These are phyloP conservation scores for Iris pallida DNA, from an alignment of 116 monocot genomes.

Conservation along the genomic window DNA sequence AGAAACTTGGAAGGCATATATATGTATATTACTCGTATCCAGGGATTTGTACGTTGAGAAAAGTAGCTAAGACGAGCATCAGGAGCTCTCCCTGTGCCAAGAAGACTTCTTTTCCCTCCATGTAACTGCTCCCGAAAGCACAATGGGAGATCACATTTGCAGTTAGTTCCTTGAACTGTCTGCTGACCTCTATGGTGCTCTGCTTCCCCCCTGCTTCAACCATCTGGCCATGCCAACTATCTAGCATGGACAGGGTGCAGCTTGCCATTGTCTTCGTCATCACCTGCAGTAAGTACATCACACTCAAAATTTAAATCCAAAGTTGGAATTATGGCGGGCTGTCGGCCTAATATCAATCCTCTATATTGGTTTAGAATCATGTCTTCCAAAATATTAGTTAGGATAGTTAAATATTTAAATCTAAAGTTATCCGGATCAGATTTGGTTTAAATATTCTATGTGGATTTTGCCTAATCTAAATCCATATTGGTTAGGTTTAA, in stretches of 20 bases:
- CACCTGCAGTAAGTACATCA: too few relatives aligned
- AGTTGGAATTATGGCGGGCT: too few relatives aligned
- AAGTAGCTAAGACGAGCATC: conserved; percentile 1
- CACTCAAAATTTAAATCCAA: too few relatives aligned
- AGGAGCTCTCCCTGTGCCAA: conserved; percentile 30
- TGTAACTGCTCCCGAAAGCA: conserved; percentile 40
- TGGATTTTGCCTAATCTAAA: too few relatives aligned
- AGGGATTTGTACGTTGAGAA: conserved; percentile 9
- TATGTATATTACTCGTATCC: conserved; percentile 3
- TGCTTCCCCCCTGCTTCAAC: background rate
- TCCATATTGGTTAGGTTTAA: too few relatives aligned
- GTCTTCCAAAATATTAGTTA: too few relatives aligned
- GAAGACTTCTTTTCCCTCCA: conserved; percentile 37
- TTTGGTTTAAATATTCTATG: too few relatives aligned
- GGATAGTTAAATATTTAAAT: too few relatives aligned
- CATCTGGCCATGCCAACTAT: conserved; percentile 19
- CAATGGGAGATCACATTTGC: conserved; percentile 29
- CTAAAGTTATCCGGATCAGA: too few relatives aligned
- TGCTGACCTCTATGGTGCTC: conserved; percentile 18
- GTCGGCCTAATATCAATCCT: too few relatives aligned
- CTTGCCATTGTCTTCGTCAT: conserved; percentile 41
- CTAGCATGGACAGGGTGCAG: conserved; percentile 32
- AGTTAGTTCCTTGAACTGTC: conserved; percentile 25
- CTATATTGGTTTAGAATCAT: too few relatives aligned
- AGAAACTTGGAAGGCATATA: too few relatives aligned